Evolutionary conservation across 164 flowering plant species (phyloP).

Genomic region (Tinospora cordifolia): DNA sequence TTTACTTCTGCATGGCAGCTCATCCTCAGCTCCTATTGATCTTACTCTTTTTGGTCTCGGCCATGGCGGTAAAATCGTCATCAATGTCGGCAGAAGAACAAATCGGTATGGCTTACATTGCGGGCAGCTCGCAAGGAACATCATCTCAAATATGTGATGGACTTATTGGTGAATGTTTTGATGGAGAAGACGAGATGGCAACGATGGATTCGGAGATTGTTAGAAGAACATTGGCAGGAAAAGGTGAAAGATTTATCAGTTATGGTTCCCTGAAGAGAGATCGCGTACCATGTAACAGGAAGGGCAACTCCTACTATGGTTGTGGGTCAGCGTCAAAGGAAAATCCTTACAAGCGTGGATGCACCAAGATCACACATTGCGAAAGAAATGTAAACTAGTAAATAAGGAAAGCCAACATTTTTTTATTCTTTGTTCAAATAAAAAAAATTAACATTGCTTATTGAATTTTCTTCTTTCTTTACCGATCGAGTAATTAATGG

Average conservation of each 20-base stretch:
- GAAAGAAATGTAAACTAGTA: too few species aligned
- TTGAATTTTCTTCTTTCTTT: too few species aligned
- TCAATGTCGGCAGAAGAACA: background rate
- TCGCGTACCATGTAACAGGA: too few species aligned
- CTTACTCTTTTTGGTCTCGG: slow-evolving; percentile 7
- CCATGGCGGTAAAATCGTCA: slow-evolving; percentile 14
- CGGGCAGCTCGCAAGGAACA: background rate
- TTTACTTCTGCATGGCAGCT: slow-evolving; percentile 3
- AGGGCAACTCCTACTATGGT: too few species aligned
- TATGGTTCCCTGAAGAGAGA: too few species aligned
- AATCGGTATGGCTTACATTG: background rate
- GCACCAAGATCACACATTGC: too few species aligned
- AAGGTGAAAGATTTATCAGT: background rate
- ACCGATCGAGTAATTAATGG: too few species aligned
- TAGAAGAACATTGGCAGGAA: slow-evolving; percentile 14
- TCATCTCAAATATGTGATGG: slow-evolving; percentile 8
- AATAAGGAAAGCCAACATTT: too few species aligned
- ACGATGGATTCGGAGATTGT: slow-evolving; percentile 27
- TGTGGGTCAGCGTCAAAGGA: too few species aligned
- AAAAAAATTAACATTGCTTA: too few species aligned
- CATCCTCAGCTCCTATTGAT: slow-evolving; percentile 3
- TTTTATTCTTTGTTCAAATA: too few species aligned
- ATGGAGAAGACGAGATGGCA: slow-evolving; percentile 20
- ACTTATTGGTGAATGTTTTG: slow-evolving; percentile 13
- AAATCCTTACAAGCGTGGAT: too few species aligned